phyloP scores from a whole-genome alignment of 495 filamentous ascomycete species.

The Neurospora discreta region DNA sequence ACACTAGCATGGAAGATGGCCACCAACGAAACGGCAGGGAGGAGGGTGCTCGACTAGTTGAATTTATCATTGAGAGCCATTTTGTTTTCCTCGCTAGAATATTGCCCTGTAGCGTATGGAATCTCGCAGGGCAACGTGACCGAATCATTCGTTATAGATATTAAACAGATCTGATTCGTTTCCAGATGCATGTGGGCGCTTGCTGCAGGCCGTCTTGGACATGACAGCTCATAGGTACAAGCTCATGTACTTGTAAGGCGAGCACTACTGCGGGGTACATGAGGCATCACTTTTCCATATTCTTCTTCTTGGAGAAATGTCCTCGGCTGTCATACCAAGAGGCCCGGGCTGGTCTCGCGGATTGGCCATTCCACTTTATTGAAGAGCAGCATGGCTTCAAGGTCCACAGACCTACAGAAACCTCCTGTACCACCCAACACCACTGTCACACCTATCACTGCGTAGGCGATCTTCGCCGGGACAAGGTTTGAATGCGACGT shows the following conservation, averaged over 20 bases:
- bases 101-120: neutral
- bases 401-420: neutral
- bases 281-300: neutral
- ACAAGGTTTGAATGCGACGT: neutral
- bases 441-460: neutral
- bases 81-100: neutral
- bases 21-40: neutral
- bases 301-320: neutral
- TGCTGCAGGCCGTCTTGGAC: neutral
- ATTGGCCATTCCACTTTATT: neutral
- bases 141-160: too few species aligned
- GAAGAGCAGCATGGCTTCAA: neutral
- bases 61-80: neutral
- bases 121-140: too few species aligned
- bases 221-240: neutral
- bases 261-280: neutral
- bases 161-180: neutral
- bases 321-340: neutral
- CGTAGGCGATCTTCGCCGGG: neutral
- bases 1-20: neutral
- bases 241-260: neutral
- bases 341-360: neutral
- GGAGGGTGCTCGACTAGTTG: neutral
- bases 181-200: neutral
- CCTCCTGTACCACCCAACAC: neutral